Percentiles rank a stretch among this genome's conserved stretches.
These are phyloP conservation scores for Amanita thiersii DNA, from an alignment of 768 basidiomycete genomes.

Conservation along the genomic window DNA sequence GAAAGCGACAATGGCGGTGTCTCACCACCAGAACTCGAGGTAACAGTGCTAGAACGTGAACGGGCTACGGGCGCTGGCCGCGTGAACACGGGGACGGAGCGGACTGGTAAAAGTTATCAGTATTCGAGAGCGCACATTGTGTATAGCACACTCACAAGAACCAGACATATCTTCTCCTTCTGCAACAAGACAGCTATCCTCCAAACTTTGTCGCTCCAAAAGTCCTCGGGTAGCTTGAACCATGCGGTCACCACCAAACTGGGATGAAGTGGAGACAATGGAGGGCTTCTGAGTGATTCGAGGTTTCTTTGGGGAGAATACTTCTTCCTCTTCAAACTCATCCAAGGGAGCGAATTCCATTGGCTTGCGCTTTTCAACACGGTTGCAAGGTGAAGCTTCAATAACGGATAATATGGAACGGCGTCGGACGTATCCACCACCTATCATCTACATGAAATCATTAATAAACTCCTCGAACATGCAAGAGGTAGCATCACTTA, in stretches of 20 bases:
- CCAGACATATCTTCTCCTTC: conserved; percentile 54
- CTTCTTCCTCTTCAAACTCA: conserved; percentile 19
- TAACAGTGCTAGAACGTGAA: conserved; percentile 65
- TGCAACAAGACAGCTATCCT: conserved; percentile 55
- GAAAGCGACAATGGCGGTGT: conserved; percentile 66
- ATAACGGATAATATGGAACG: conserved; percentile 58
- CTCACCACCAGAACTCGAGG: conserved; percentile 56
- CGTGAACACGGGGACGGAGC: conserved; percentile 48
- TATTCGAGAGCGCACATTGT: not conserved
- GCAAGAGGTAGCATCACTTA: conserved; percentile 23
- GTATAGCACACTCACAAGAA: conserved; percentile 36
- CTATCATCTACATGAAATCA: conserved; percentile 54
- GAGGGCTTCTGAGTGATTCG: conserved; percentile 57
- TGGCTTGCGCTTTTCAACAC: conserved; percentile 57
- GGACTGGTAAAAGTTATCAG: conserved; percentile 24
- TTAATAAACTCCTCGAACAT: conserved; percentile 1
- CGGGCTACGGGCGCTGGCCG: conserved; percentile 42
- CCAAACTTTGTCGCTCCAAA: conserved; percentile 57
- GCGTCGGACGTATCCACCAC: conserved; percentile 67
- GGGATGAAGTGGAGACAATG: conserved; percentile 56
- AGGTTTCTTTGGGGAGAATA: conserved; percentile 35
- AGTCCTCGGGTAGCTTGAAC: conserved; percentile 54
- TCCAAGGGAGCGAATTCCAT: conserved; percentile 26
- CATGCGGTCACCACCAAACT: conserved; percentile 66
- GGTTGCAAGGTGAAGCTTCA: conserved; percentile 63